Base-by-base conservation (phyloP, 768 basidiomycete genomes). In the Leccinum subgranulosum region DNA sequence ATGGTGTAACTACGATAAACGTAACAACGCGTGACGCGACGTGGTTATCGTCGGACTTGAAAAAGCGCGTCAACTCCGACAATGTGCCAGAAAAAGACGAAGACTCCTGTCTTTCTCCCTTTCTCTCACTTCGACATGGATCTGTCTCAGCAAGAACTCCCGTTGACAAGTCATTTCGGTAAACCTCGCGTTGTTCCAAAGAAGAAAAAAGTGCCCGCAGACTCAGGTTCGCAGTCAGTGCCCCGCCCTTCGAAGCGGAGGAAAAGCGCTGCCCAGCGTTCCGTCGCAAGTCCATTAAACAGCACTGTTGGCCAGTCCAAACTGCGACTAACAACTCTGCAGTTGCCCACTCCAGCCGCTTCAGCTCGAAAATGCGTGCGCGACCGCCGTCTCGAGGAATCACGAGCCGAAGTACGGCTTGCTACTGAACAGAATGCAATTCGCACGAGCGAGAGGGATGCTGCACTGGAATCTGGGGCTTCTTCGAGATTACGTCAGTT, bases 1-100 rank as follows among this genome's bases (percentile, higher is more conserved):
- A 64, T 66, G 36, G 34, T 4, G 34, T 23, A n/a, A 28, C 52
- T 12, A 41, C 1, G 10, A 4, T 52, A 21, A 29, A 1, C 9
- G 4, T 0, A 1, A 25, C 43, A 41, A 54, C 60, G 57, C 66
- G 61, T 53, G 60, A 64, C 62, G 56, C 64, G 68, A 65, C 61
- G 39, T 62, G 59, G 64, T 60, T 54, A 51, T 53, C 3, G 50
- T 55, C 74, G 67, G 76, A 68, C 64, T 17, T 61, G 56, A 36
- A 67, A 72, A 70, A 76, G 65, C 76, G 76, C 72, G 77, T 68
- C 69, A 72, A 68, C 75, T 77, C 76, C 75, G 76, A 67, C 49
- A 19, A 14, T 6, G 12, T 6, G 39, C 29, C 14, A 29, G n/a
- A 12, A 25, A 19, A 25, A 12, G 29, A 41, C 49, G 10, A 25